Conservation (phyloP, 208 protist species). For the Novymonas esmeraldas region DNA sequence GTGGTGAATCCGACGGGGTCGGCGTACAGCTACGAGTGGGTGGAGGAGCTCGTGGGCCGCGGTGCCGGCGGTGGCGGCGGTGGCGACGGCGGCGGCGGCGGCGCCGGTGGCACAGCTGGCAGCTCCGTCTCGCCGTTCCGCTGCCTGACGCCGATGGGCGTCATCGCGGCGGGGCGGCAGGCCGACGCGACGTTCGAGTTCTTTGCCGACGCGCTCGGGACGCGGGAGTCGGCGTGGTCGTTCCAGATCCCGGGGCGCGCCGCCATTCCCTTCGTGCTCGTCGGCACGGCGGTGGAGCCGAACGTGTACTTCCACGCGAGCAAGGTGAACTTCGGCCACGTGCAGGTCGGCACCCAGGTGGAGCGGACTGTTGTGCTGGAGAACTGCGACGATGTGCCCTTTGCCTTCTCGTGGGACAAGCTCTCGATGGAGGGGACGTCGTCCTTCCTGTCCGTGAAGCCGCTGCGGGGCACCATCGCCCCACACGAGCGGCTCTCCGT, state of each 20-base stretch:
- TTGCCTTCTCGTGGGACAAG: slow-evolving; percentile 93
- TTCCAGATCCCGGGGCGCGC: slow-evolving; percentile 90
- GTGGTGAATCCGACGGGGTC: slow-evolving; percentile 95
- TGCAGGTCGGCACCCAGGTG: slow-evolving; percentile 81
- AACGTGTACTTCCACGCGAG: slow-evolving; percentile 89
- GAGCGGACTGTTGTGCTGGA: slow-evolving; percentile 88
- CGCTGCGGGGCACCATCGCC: slow-evolving; percentile 79
- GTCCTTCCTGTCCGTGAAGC: slow-evolving; percentile 74
- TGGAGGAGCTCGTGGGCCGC: slow-evolving; percentile 36
- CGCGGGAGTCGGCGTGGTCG: slow-evolving; percentile 91
- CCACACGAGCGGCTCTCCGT: slow-evolving; percentile 77
- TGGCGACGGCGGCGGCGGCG: neutral
- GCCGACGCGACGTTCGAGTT: slow-evolving; percentile 97
- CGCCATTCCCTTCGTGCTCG: slow-evolving; percentile 93
- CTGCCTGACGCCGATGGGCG: slow-evolving; percentile 86
- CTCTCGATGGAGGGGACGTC: slow-evolving; percentile 38
- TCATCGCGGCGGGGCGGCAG: slow-evolving; percentile 87
- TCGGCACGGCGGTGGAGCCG: slow-evolving; percentile 94
- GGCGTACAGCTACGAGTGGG: slow-evolving; percentile 95
- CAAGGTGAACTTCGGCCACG: slow-evolving; percentile 92
- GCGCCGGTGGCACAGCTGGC: slow-evolving; percentile 1
- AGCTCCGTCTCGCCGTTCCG: slow-evolving; percentile 78
- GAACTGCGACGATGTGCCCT: slow-evolving; percentile 94
- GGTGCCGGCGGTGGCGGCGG: slow-evolving; percentile 1
- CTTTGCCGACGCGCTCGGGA: slow-evolving; percentile 82